Evolutionary conservation across 2,329 filamentous ascomycete species (phyloP).

Genomic region (Diaporthe vaccinii): DNA sequence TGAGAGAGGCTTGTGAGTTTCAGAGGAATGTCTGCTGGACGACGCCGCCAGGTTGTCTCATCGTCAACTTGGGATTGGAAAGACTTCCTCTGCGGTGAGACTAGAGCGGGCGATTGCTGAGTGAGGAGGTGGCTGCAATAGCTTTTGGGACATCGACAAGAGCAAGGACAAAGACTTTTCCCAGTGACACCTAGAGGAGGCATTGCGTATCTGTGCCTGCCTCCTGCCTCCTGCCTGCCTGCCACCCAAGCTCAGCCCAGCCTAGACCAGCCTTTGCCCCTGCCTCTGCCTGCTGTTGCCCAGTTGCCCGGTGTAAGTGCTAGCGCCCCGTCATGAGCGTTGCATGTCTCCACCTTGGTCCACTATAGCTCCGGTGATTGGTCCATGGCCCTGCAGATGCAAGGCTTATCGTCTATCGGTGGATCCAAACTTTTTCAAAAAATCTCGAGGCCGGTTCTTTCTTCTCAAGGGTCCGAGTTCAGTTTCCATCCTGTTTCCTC

Average conservation of each 20-base stretch:
- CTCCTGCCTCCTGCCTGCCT: background rate
- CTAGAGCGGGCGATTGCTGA: background rate
- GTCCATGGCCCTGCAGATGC: background rate
- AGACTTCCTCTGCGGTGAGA: background rate
- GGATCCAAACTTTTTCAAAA: conserved; percentile 40
- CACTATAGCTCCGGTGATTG: conserved; percentile 26
- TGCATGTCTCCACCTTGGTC: conserved; percentile 11
- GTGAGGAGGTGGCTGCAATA: background rate
- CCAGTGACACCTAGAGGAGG: too few relatives aligned
- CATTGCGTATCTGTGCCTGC: background rate
- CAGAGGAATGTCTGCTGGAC: conserved; percentile 11
- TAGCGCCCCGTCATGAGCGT: conserved; percentile 20
- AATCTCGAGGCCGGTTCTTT: conserved; percentile 38
- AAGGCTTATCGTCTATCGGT: conserved; percentile 35
- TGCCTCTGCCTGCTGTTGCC: conserved; percentile 20
- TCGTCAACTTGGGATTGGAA: background rate
- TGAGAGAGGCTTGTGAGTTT: background rate
- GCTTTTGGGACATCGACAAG: too few relatives aligned
- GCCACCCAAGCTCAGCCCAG: background rate
- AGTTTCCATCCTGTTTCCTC: conserved; percentile 28
- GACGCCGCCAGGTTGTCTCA: conserved; percentile 6
- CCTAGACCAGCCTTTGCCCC: background rate
- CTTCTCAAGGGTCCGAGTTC: conserved; percentile 8
- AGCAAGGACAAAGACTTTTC: too few relatives aligned
- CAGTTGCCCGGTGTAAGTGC: conserved; percentile 25